Conservation (phyloP, 805 yeast species). For the Yamadazyma philogaea region DNA sequence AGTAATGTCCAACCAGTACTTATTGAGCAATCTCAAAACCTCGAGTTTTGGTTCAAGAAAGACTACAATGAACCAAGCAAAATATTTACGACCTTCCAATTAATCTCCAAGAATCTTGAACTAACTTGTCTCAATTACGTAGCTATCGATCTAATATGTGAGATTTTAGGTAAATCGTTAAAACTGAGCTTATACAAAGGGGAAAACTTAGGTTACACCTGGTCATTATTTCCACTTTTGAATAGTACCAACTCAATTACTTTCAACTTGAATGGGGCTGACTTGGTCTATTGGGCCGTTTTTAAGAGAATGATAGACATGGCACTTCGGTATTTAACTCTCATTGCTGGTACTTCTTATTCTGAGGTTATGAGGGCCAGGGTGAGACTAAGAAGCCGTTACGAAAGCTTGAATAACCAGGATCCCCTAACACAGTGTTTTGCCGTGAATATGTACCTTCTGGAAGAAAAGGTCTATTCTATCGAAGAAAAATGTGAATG, state of each 20-base stretch:
- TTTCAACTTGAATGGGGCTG: conserved; percentile 55
- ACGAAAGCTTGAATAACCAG: conserved; percentile 39
- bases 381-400: conserved; percentile 45
- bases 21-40: conserved; percentile 26
- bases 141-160: conserved; percentile 52
- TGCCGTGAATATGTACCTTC: conserved; percentile 46
- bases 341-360: conserved; percentile 17
- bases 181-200: conserved; percentile 48
- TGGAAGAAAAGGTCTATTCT: conserved; percentile 58
- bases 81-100: conserved; percentile 44
- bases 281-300: conserved; percentile 34
- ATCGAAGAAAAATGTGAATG: conserved; percentile 55
- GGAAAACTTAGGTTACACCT: conserved; percentile 52
- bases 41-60: conserved; percentile 53
- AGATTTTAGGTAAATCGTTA: conserved; percentile 42
- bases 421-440: conserved; percentile 49
- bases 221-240: conserved; percentile 53
- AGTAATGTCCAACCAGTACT: conserved; percentile 33
- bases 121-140: conserved; percentile 41
- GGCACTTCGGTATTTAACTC: conserved; percentile 20
- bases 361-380: conserved; percentile 45
- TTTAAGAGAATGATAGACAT: conserved; percentile 30
- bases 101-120: conserved; percentile 28
- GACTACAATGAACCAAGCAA: conserved; percentile 33
- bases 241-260: conserved; percentile 54